Evolutionary conservation across 2,329 filamentous ascomycete genomes (phyloP).

Genomic region (Endoconidiophora polonica): DNA sequence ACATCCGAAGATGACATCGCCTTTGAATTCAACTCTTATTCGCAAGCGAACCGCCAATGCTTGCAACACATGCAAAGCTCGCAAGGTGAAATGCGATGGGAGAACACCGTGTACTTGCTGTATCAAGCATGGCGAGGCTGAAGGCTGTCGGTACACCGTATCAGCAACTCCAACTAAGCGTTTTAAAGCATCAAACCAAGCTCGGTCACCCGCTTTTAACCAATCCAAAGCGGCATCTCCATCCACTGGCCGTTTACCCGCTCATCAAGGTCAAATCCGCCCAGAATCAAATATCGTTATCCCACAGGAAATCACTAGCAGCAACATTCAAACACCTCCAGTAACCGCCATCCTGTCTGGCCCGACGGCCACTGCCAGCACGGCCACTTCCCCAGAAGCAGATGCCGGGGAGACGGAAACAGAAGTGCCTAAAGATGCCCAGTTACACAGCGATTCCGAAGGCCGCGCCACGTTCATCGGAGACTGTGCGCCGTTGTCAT

Average conservation of each 20-base stretch:
- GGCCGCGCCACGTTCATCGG: conserved; percentile 39
- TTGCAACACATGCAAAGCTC: conserved; percentile 36
- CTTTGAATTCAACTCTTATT: conserved; percentile 14
- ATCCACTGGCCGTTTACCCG: background rate
- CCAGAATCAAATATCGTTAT: too few relatives aligned
- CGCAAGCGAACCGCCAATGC: conserved; percentile 34
- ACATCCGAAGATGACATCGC: too few relatives aligned
- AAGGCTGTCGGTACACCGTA: conserved; percentile 33
- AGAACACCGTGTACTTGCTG: conserved; percentile 36
- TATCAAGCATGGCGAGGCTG: conserved; percentile 25
- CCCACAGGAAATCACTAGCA: too few relatives aligned
- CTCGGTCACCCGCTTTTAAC: too few relatives aligned
- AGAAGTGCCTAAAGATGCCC: conserved; percentile 36
- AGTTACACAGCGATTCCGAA: conserved; percentile 33
- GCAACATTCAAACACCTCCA: too few relatives aligned
- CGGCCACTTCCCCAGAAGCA: background rate
- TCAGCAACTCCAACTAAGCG: conserved; percentile 16
- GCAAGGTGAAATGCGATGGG: conserved; percentile 40
- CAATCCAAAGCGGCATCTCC: background rate
- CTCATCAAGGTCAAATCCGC: background rate
- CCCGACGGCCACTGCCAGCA: background rate
- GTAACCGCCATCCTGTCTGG: background rate
- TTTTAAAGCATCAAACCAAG: too few relatives aligned
- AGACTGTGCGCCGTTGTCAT: conserved; percentile 38
- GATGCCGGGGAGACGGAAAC: conserved; percentile 22